A percentile compares a stretch with the other conserved stretches of the same genome.
Conservation (phyloP, 805 yeast genomes). For the Monosporozyma unispora region DNA sequence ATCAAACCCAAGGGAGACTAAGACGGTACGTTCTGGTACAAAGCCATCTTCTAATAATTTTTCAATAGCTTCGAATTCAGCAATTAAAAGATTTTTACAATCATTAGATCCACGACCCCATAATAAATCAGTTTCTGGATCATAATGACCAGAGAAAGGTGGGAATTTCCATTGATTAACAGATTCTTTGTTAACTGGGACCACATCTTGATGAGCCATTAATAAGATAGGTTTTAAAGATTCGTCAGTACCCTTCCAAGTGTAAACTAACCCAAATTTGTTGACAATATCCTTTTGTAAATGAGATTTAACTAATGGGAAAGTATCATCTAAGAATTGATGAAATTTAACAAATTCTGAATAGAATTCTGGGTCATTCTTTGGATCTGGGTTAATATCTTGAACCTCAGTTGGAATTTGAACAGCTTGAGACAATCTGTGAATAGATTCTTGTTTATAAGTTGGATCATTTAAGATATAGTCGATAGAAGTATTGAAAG, state of each 20-base stretch:
- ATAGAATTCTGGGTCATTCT: slow-evolving; percentile 31
- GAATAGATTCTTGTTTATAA: slow-evolving; percentile 34
- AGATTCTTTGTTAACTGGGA: slow-evolving; percentile 62
- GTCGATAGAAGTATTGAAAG: slow-evolving; percentile 17
- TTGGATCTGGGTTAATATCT: slow-evolving; percentile 39
- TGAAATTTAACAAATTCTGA: slow-evolving; percentile 42
- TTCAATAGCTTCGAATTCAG: slow-evolving; percentile 60
- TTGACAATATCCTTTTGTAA: slow-evolving; percentile 49
- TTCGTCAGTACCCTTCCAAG: slow-evolving; percentile 50
- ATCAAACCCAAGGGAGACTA: slow-evolving; percentile 67
- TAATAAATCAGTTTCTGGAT: slow-evolving; percentile 42
- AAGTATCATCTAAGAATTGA: slow-evolving; percentile 42
- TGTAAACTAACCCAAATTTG: slow-evolving; percentile 53
- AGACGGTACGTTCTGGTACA: slow-evolving; percentile 51
- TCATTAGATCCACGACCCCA: slow-evolving; percentile 79
- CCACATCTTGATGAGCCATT: slow-evolving; percentile 80
- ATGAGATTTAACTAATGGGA: slow-evolving; percentile 44
- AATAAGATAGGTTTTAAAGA: slow-evolving; percentile 55
- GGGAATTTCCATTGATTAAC: slow-evolving; percentile 53
- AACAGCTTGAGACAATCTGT: slow-evolving; percentile 48
- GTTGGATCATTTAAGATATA: slow-evolving; percentile 27
- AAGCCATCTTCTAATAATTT: slow-evolving; percentile 41
- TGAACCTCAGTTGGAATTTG: slow-evolving; percentile 54
- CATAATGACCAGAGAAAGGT: slow-evolving; percentile 60
- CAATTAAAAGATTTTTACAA: slow-evolving; percentile 61